phyloP scores from a whole-genome alignment of 306 rosid genomes.

The Castanea sativa region DNA sequence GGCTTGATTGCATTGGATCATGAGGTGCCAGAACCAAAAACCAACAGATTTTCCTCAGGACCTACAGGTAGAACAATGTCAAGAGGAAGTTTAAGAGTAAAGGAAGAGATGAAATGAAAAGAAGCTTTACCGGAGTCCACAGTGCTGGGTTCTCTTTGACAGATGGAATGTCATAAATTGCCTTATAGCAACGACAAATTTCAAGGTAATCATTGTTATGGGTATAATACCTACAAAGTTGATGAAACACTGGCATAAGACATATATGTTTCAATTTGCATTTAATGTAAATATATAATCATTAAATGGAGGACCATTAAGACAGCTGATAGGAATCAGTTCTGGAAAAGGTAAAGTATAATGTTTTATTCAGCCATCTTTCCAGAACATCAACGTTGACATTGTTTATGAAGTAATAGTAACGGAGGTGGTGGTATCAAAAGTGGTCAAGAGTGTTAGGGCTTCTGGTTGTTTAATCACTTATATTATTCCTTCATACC shows the following conservation, averaged over 20 bases:
- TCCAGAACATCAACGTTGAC: background rate
- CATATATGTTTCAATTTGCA: background rate
- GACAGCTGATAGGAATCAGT: background rate
- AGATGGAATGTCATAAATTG: conserved; percentile 82
- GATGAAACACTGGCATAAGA: conserved; percentile 15
- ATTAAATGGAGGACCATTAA: background rate
- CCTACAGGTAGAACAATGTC: conserved; percentile 31
- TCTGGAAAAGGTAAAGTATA: background rate
- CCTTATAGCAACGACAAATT: conserved; percentile 83
- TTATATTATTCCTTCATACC: background rate
- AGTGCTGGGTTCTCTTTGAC: conserved; percentile 65
- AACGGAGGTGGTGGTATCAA: background rate
- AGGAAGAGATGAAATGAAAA: background rate
- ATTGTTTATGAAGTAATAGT: background rate
- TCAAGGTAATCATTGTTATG: conserved; percentile 86
- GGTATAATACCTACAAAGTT: conserved; percentile 57
- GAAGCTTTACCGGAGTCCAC: conserved; percentile 63
- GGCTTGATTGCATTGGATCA: conserved; percentile 94
- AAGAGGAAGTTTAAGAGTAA: conserved; percentile 7
- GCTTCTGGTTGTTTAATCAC: background rate
- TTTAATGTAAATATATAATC: background rate
- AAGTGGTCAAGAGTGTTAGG: no score
- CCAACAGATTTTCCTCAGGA: conserved; percentile 90
- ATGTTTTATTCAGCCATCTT: background rate
- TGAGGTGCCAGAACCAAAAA: conserved; percentile 78